phyloP scores from a whole-genome alignment of 371 early-diverging fungal genomes.

The Sporodiniella umbellata region DNA sequence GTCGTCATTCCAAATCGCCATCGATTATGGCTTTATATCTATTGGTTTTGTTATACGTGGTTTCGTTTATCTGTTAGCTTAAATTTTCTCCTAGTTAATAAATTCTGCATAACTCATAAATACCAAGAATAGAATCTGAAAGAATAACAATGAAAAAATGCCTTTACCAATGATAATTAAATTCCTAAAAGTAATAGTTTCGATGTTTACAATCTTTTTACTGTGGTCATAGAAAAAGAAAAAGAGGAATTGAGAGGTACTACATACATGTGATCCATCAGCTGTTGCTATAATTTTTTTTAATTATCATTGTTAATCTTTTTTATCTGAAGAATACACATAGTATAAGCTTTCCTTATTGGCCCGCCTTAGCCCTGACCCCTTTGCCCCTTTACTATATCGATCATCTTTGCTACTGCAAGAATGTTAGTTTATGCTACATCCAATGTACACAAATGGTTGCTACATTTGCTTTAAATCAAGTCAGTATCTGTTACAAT shows the following conservation, averaged over 20 bases:
- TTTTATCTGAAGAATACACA: no score
- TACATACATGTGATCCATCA: no score
- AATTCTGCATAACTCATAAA: constrained; percentile 81
- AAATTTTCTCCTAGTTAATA: constrained; percentile 94
- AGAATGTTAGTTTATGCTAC: no score
- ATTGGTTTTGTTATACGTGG: constrained; percentile 82
- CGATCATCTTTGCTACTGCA: no score
- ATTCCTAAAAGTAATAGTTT: constrained; percentile 70
- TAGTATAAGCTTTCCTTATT: no score
- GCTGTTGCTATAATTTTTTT: no score
- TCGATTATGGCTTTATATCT: constrained; percentile 68
- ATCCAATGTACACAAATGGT: no score
- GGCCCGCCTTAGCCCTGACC: no score
- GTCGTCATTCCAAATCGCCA: constrained; percentile 62
- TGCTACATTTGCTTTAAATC: no score
- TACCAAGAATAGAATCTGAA: constrained; percentile 85
- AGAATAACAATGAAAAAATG: constrained; percentile 61
- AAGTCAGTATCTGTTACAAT: no score
- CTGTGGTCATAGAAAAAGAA: constrained; percentile 52
- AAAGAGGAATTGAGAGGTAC: constrained; percentile 71
- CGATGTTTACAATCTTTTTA: constrained; percentile 49
- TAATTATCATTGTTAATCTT: no score
- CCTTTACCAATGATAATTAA: constrained; percentile 54
- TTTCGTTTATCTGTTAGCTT: constrained; percentile 81
- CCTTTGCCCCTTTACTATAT: no score